These are phyloP conservation scores for Fraxinus sp. DNA, from an alignment of 305 asterid genomes.

Conservation along the genomic window DNA sequence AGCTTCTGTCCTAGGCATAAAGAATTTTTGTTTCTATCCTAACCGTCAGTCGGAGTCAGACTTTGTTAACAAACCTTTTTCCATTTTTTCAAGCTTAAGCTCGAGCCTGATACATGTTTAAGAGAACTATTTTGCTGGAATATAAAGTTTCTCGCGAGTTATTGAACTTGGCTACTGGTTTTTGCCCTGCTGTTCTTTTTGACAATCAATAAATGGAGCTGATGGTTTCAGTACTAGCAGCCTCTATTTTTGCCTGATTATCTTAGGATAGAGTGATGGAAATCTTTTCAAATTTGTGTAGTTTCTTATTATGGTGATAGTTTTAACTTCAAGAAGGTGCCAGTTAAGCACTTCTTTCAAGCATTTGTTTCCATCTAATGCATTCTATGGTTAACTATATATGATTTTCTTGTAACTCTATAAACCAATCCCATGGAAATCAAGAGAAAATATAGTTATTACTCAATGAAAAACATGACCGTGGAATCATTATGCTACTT, in stretches of 20 bases:
- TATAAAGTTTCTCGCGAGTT: neutral
- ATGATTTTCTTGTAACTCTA: neutral
- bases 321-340: neutral
- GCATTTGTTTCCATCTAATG: neutral
- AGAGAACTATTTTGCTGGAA: neutral
- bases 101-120: neutral
- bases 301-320: neutral
- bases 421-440: neutral
- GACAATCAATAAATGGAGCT: neutral
- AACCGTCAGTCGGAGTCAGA: neutral
- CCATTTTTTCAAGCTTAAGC: neutral
- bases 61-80: neutral
- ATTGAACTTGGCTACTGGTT: neutral
- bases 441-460: neutral
- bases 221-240: neutral
- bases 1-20: neutral
- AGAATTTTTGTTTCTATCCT: neutral
- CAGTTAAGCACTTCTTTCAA: neutral
- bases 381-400: neutral
- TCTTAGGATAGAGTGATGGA: neutral
- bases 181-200: neutral
- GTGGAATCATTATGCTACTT: neutral
- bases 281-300: neutral
- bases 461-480: neutral
- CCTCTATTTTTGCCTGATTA: neutral